These are phyloP conservation scores for Talaromyces nanjingensis DNA, from an alignment of 495 filamentous ascomycete species.

Conservation along the genomic window DNA sequence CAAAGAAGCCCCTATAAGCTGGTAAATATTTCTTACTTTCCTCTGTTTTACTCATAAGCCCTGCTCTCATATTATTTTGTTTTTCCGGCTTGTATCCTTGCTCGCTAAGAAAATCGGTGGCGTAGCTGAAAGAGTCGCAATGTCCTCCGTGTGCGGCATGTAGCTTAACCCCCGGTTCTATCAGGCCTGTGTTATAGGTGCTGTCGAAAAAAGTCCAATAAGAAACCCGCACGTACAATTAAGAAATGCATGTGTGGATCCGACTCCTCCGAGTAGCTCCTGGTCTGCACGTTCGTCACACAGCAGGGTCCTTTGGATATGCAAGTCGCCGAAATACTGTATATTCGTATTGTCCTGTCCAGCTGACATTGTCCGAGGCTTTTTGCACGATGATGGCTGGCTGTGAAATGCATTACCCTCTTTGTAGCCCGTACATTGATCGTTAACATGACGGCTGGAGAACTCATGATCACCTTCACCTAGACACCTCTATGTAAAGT, in stretches of 20 bases:
- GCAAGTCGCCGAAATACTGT: not conserved
- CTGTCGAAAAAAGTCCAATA: not conserved
- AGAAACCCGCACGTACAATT: not conserved
- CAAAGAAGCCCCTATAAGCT: no score
- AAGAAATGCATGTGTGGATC: not conserved
- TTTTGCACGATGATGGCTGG: no score
- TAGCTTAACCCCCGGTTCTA: not conserved
- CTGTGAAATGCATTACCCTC: no score
- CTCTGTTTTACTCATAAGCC: not conserved
- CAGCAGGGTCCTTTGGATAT: not conserved
- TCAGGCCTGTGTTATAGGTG: not conserved
- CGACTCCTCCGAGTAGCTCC: not conserved
- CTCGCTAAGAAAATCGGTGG: not conserved
- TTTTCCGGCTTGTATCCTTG: not conserved
- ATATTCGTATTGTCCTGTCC: not conserved
- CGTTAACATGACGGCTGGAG: no score
- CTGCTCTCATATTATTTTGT: not conserved
- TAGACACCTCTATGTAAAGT: no score
- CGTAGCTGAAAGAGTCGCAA: not conserved
- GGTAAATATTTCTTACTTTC: no score
- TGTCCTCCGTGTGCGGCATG: not conserved
- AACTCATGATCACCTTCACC: no score
- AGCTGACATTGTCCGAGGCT: no score
- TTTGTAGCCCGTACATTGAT: no score
- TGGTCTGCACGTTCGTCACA: not conserved